Evolutionary conservation across 345 rosid species (phyloP), one percentile per base, ranked within the genome.

Genomic region (Toxicodendron radicans): DNA sequence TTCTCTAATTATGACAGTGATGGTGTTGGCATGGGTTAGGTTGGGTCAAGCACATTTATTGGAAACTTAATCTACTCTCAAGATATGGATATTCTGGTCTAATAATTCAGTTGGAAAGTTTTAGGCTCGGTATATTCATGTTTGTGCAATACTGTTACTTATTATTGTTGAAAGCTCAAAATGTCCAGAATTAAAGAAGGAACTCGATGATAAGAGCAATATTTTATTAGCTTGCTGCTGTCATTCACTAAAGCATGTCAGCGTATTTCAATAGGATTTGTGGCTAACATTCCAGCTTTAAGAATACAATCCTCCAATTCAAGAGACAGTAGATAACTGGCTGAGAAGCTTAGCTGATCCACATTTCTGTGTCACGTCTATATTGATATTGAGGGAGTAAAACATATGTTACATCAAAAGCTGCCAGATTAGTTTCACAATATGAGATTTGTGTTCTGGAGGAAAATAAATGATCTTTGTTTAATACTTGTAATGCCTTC

Each of bases 401-500:
- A 33, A 23, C 18, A 58, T 32, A 71, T 21, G 54, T 21, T 58
- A 59, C 35, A 48, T 77, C 51, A 63, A 35, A 41, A 27, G 48
- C 66, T 41, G 56, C 10, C 11, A 27, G 11, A 53, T 41, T 30
- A 71, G 38, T 10, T 46, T 48, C 23, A 38, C 66, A 32, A 16
- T 32, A 2, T 67, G 7, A 20, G 16, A 52, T 33, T 41, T 51
- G 46, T 18, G 10, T 24, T 68, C 32, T 6, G 11, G 23, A 59
- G n/a, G 30, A 24, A 46, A 41, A 27, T 12, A 13, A 32, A n/a
- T 58, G 49, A 72, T 46, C 60, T 48, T 27, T 32, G 24, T 51
- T 16, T 54, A 41, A 63, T 51, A 17, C 20, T 63, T 77, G 35
- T 73, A 49, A 77, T 61, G 51, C 18, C 63, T 75, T 62, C 20